phyloP scores from a whole-genome alignment of 2,329 filamentous ascomycete genomes.

The Paracorniculantispora psalliotae region DNA sequence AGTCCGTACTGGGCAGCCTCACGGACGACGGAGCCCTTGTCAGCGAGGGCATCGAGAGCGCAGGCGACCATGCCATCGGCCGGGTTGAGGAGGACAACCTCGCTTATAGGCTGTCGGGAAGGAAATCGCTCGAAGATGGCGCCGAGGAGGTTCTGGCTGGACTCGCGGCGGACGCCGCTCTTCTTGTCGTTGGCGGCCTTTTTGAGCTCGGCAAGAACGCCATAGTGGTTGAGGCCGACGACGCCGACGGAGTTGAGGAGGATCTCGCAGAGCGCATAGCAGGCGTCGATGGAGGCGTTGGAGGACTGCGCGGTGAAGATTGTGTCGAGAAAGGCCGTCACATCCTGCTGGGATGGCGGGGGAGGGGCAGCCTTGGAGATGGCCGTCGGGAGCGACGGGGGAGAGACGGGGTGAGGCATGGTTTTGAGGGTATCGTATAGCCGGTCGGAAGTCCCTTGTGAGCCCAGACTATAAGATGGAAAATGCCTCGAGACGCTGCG shows the following conservation, averaged over 20 bases:
- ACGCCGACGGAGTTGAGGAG: constrained; percentile 51
- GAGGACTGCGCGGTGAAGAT: constrained; percentile 68
- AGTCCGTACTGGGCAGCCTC: constrained; percentile 93
- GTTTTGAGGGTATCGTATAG: constrained; percentile 16
- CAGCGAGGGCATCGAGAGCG: constrained; percentile 79
- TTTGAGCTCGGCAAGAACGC: constrained; percentile 50
- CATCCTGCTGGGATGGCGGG: constrained; percentile 61
- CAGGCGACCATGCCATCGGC: constrained; percentile 67
- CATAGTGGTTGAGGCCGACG: constrained; percentile 48
- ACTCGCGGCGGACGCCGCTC: constrained; percentile 76
- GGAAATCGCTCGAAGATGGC: constrained; percentile 91
- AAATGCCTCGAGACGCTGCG: constrained; percentile 10
- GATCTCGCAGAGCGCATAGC: constrained; percentile 56
- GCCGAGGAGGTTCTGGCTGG: constrained; percentile 90
- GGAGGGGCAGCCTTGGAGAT: constrained; percentile 45
- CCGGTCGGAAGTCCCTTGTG: neutral
- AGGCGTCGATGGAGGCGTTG: constrained; percentile 60
- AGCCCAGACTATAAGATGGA: neutral
- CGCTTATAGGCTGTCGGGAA: constrained; percentile 67
- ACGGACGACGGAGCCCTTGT: constrained; percentile 83
- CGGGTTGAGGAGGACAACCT: constrained; percentile 77
- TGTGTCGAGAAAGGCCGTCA: constrained; percentile 58
- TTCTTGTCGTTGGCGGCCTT: constrained; percentile 92
- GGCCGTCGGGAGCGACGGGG: constrained; percentile 38
- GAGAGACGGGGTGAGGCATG: constrained; percentile 47